These are phyloP conservation scores for Solanum neorickii DNA, from an alignment of 257 asterid species.

Conservation along the genomic window DNA sequence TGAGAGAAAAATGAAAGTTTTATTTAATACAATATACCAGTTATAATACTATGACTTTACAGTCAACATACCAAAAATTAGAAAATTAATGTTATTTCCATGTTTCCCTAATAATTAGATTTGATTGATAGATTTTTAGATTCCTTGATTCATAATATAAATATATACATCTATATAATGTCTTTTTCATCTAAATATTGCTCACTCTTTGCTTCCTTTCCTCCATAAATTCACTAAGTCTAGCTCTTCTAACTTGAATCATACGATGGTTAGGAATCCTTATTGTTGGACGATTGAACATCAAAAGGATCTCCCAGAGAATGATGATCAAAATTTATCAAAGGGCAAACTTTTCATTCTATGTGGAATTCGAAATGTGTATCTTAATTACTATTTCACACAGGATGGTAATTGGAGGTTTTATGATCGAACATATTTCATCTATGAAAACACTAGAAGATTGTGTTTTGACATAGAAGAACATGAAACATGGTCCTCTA, in stretches of 20 bases:
- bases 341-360: neutral
- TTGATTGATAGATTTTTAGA: neutral
- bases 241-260: neutral
- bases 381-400: neutral
- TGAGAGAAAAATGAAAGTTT: neutral
- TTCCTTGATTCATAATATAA: no score
- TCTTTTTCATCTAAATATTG: neutral
- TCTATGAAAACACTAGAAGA: neutral
- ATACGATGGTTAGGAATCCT: neutral
- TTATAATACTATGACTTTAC: neutral
- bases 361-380: neutral
- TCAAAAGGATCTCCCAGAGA: neutral
- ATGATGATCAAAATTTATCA: neutral
- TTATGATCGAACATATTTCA: neutral
- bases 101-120: neutral
- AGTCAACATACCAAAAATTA: neutral
- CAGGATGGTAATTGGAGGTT: neutral
- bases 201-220: neutral
- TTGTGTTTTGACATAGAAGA: neutral
- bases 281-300: neutral
- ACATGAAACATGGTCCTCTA: neutral
- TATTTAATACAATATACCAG: no score
- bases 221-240: neutral
- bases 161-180: neutral
- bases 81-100: neutral